Conservation (phyloP, 805 yeast species). For the Candida golubevii region DNA sequence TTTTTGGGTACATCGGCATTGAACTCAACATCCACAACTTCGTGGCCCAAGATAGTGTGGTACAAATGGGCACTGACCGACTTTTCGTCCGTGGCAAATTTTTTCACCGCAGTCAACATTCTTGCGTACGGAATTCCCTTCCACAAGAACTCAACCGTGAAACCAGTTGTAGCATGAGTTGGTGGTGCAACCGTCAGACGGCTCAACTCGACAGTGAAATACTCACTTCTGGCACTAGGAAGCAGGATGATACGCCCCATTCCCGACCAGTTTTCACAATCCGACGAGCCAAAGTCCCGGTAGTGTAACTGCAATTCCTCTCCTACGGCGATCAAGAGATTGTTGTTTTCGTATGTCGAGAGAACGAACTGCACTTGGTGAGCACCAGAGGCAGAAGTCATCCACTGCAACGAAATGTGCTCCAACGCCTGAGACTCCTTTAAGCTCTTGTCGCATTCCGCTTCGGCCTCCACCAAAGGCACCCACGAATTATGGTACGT, state of each 20-base stretch:
- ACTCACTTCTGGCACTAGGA: conserved; percentile 61
- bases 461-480: conserved; percentile 77
- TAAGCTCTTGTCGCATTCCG: conserved; percentile 68
- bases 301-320: conserved; percentile 63
- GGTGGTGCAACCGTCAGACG: conserved; percentile 46
- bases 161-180: conserved; percentile 56
- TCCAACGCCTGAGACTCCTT: conserved; percentile 77
- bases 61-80: conserved; percentile 73
- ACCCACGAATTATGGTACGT: conserved; percentile 83
- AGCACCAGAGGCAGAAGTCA: conserved; percentile 56
- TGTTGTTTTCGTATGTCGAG: conserved; percentile 62
- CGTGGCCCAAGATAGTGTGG: conserved; percentile 77
- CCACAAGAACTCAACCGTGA: conserved; percentile 87
- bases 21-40: conserved; percentile 58
- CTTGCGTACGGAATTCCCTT: conserved; percentile 77
- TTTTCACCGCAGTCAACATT: conserved; percentile 73
- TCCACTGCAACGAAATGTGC: conserved; percentile 72
- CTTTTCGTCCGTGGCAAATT: conserved; percentile 64
- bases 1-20: conserved; percentile 57
- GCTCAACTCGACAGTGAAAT: conserved; percentile 62
- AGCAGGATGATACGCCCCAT: conserved; percentile 66
- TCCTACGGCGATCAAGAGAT: conserved; percentile 73
- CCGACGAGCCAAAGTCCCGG: conserved; percentile 53
- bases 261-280: conserved; percentile 62
- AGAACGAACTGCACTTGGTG: conserved; percentile 67